A percentile compares a stretch with the other conserved stretches of the same genome.
These are phyloP conservation scores for Paradendryphiella salina DNA, from an alignment of 2,329 filamentous ascomycete species.

Conservation along the genomic window DNA sequence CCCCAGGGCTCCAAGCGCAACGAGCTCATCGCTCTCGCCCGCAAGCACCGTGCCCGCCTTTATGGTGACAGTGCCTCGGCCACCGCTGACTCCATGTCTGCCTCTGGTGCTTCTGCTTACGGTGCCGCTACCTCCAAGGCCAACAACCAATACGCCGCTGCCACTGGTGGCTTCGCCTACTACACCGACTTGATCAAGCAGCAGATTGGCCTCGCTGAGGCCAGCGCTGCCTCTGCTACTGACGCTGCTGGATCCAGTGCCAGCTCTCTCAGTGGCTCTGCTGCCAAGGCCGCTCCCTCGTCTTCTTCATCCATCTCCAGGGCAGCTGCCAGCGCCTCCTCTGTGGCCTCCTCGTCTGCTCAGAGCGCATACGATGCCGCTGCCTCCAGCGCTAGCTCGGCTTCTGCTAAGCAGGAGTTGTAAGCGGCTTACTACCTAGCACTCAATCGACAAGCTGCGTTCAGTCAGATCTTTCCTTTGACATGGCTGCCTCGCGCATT, in stretches of 20 bases:
- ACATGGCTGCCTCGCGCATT: conserved; percentile 17
- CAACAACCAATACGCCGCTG: conserved; percentile 42
- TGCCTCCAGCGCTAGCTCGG: conserved; percentile 34
- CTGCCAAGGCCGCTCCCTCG: conserved; percentile 37
- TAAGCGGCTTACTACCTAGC: conserved; percentile 30
- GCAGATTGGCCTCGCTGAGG: conserved; percentile 52
- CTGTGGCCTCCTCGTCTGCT: conserved; percentile 41
- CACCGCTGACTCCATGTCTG: conserved; percentile 40
- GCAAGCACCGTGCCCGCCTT: conserved; percentile 78
- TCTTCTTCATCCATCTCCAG: conserved; percentile 42
- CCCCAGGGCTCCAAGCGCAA: conserved; percentile 91
- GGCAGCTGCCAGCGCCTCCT: conserved; percentile 40
- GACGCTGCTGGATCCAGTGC: conserved; percentile 37
- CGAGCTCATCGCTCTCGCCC: conserved; percentile 84
- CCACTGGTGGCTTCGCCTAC: conserved; percentile 56
- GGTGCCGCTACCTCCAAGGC: conserved; percentile 53
- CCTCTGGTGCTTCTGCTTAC: conserved; percentile 57
- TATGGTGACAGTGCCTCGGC: conserved; percentile 64
- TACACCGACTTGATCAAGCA: conserved; percentile 51
- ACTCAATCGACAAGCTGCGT: conserved; percentile 18
- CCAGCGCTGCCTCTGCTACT: conserved; percentile 73
- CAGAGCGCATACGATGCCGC: conserved; percentile 41
- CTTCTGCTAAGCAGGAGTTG: conserved; percentile 52
- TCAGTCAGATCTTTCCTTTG: conserved; percentile 1
- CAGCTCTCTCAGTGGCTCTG: conserved; percentile 27